Base-by-base conservation (phyloP, 345 rosid genomes). In the Pelargonium nanum region DNA sequence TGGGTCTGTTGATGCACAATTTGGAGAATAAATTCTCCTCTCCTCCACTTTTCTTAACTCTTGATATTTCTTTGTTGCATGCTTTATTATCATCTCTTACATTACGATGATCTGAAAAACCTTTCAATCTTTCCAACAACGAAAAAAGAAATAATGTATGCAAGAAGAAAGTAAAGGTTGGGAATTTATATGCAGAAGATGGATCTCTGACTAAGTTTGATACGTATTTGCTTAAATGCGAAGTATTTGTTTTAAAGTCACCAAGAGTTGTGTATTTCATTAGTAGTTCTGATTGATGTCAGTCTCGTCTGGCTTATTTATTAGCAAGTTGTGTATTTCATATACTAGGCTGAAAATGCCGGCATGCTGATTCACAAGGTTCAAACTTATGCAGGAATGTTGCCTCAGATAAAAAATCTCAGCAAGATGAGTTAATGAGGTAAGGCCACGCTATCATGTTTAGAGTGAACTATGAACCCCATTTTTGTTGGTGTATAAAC, bases 341-440 rank as follows among this genome's bases (percentile, higher is more conserved):
- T n/a, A n/a, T n/a, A 40, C 48, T 40, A 54, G 20, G 19, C 34
- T 23, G 2, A 62, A 24, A 50, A 45, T 55, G 0, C 0, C 22
- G 24, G 56, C 65, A 61, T 45, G 16, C 66, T 57, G 59, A 66
- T 66, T 28, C 19, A 45, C 63, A 58, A 65, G 24, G 62, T 50
- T 50, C 57, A 61, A 60, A 57, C 40, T 69, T 26, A 58, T 74
- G 50, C 81, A 87, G 93, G 81, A 80, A 70, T 22, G 44, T 53
- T 65, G 52, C 69, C 4, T 26, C 75, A 1, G 73, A 22, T 26
- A 80, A 76, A 44, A 77, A 63, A 51, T 76, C 84, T 24, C 73
- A 40, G 5, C 75, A 73, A 12, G 97, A 87, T 66, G 95, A 90
- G 72, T 58, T 87, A 53, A 73, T 87, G 80, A 91, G 97, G 95